Evolutionary conservation across 495 filamentous ascomycete species (phyloP), one percentile per base, ranked within the genome.

Genomic region (Pyrenopolyporus hunteri): DNA sequence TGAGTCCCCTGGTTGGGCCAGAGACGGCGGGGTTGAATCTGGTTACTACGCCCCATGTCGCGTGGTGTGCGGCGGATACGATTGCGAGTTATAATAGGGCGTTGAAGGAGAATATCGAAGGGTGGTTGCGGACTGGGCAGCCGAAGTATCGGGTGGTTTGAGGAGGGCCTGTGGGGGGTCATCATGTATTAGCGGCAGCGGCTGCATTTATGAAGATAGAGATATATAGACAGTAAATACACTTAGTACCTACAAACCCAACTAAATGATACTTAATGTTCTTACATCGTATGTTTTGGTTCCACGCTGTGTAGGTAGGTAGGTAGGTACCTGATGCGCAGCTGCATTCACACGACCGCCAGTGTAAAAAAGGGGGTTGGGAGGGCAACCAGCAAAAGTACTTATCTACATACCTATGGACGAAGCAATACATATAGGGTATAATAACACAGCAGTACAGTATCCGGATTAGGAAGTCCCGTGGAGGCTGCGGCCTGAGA

Each of bases 41-140:
- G 25, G 67, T 74, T 0, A 67, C 70, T 10, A 72, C 72, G 14
- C 77, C 77, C 8, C 77, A 80, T 60, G 57, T 78, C 22, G 76
- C 77, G 0, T 80, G 77, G 77, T 73, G 68, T 48, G 60, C 71
- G 6, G 70, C 66, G 32, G 66, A 69, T 31, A 80, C 76, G 16
- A 64, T 71, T 32, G 31, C 66, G 6, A 78, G 78, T 40, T 70
- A 74, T 10, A 63, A 74, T 49, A 54, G 43, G 17, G 36, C 59
- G 11, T 37, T 70, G 8, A 72, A 67, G 48, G 63, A 55, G 13
- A 74, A 72, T 5, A 44, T 75, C 9, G 54, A n/a, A 13, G 61
- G 46, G 9, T 70, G 66, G 66, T 26, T 70, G 54, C 53, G 29
- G 1, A 46, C 26, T 0, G 61, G 61, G 8, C 33, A 37, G 17